phyloP scores from a whole-genome alignment of 495 filamentous ascomycete species.

The Pyrenula massariospora region DNA sequence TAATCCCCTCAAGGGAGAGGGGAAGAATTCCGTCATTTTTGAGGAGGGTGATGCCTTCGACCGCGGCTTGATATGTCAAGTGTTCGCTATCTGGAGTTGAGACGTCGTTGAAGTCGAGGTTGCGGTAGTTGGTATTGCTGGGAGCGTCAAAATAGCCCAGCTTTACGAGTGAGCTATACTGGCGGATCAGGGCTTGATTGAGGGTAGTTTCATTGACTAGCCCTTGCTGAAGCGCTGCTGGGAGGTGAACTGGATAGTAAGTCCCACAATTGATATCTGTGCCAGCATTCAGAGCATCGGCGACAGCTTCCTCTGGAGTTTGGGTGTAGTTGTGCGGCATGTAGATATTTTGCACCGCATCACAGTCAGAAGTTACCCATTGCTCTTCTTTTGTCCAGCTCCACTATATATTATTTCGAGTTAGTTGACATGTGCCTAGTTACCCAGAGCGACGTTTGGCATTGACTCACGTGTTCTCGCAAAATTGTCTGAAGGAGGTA shows the following conservation, averaged over 20 bases:
- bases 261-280: slow-evolving; percentile 52
- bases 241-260: slow-evolving; percentile 37
- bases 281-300: slow-evolving; percentile 43
- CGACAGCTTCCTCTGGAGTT: slow-evolving; percentile 34
- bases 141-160: slow-evolving; percentile 48
- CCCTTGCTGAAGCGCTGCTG: slow-evolving; percentile 33
- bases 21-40: slow-evolving; percentile 51
- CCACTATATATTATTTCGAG: slow-evolving; percentile 12
- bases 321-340: slow-evolving; percentile 38
- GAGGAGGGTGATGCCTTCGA: slow-evolving; percentile 45
- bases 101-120: slow-evolving; percentile 40
- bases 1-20: slow-evolving; percentile 20
- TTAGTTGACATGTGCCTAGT: no score
- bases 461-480: slow-evolving; percentile 22
- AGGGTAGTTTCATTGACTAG: slow-evolving; percentile 35
- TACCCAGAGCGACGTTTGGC: no score
- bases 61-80: slow-evolving; percentile 46
- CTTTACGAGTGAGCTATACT: slow-evolving; percentile 42
- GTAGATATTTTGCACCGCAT: slow-evolving; percentile 44
- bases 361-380: slow-evolving; percentile 47
- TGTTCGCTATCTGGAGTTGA: slow-evolving; percentile 35
- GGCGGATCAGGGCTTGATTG: slow-evolving; percentile 40
- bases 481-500: slow-evolving; percentile 48
- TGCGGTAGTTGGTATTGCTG: slow-evolving; percentile 30
- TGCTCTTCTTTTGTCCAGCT: slow-evolving; percentile 35